These are phyloP conservation scores for Corymbia calophylla DNA, from an alignment of 441 rosid species.

Conservation along the genomic window DNA sequence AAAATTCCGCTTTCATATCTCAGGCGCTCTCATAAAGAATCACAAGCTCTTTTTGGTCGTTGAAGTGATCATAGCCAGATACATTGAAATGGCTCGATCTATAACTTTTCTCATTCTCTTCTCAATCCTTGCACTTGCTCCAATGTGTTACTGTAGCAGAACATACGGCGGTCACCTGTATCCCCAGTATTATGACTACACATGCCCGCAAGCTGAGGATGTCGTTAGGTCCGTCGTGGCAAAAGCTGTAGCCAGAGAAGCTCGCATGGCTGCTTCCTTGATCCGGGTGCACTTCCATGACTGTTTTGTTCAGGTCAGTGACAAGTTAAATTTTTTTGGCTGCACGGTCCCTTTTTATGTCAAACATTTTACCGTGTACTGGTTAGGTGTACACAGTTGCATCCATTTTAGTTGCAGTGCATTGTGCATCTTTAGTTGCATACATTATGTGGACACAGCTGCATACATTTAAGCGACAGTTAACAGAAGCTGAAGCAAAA, in stretches of 20 bases:
- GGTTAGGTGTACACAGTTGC: not conserved
- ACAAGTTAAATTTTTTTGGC: not conserved
- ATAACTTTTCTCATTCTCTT: conserved; percentile 20
- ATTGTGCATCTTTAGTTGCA: not conserved
- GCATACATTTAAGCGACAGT: not conserved
- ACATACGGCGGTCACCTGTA: conserved; percentile 36
- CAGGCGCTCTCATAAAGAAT: not conserved
- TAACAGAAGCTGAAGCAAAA: not conserved
- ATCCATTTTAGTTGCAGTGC: not conserved
- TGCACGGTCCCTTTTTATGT: not conserved
- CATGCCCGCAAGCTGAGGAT: conserved; percentile 60
- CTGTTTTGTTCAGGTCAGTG: conserved; percentile 76
- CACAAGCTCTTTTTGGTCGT: not conserved
- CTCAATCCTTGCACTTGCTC: conserved; percentile 30
- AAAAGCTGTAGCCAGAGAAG: conserved; percentile 63
- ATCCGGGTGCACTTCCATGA: conserved; percentile 88
- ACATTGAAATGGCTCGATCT: conserved; percentile 21
- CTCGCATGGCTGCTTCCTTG: conserved; percentile 88
- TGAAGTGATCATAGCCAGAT: not conserved
- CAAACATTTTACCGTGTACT: not conserved
- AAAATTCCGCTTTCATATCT: not conserved
- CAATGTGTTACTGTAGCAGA: conserved; percentile 29
- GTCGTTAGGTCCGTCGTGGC: conserved; percentile 61
- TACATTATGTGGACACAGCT: not conserved
- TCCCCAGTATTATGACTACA: conserved; percentile 58